Evolutionary conservation across 768 basidiomycete genomes (phyloP).

Genomic region (Nidularia sp.): DNA sequence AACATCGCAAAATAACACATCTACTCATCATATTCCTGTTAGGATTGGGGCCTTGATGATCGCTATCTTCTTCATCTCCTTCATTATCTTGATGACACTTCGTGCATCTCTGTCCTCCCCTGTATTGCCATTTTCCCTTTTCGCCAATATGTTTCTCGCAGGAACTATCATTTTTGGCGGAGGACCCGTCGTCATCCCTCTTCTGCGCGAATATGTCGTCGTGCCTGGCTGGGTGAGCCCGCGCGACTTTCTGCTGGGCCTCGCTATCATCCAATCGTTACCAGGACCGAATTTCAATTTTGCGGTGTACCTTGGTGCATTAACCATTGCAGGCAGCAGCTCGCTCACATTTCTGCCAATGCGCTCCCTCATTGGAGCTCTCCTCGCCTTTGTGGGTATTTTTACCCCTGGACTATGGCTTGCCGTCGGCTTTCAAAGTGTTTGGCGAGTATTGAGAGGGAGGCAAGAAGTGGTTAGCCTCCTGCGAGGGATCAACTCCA

Average conservation of each 20-base stretch:
- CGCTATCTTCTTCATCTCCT: conserved; percentile 18
- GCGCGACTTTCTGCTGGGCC: conserved; percentile 50
- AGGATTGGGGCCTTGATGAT: conserved; percentile 18
- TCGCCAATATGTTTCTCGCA: conserved; percentile 43
- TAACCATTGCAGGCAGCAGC: conserved; percentile 22
- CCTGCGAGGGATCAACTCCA: conserved; percentile 35
- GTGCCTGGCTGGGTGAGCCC: conserved; percentile 46
- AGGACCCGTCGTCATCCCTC: conserved; percentile 54
- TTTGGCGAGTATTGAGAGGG: conserved; percentile 26
- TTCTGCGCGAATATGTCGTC: conserved; percentile 48
- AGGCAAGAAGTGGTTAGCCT: conserved; percentile 21
- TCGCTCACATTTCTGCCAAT: conserved; percentile 17
- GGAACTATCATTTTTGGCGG: conserved; percentile 50
- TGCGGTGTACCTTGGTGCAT: conserved; percentile 46
- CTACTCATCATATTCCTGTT: conserved; percentile 19
- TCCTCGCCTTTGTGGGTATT: conserved; percentile 46
- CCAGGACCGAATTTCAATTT: conserved; percentile 59
- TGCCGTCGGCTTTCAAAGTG: conserved; percentile 28
- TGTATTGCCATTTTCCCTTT: conserved; percentile 27
- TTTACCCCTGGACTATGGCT: conserved; percentile 43
- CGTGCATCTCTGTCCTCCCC: conserved; percentile 16
- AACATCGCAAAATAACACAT: conserved; percentile 8
- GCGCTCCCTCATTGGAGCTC: conserved; percentile 32
- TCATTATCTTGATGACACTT: conserved; percentile 22
- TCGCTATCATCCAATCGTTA: conserved; percentile 44